Percentiles rank a stretch among this genome's conserved stretches.
These are phyloP conservation scores for Carex littledalei DNA, from an alignment of 176 grass and related monocot species.

Conservation along the genomic window DNA sequence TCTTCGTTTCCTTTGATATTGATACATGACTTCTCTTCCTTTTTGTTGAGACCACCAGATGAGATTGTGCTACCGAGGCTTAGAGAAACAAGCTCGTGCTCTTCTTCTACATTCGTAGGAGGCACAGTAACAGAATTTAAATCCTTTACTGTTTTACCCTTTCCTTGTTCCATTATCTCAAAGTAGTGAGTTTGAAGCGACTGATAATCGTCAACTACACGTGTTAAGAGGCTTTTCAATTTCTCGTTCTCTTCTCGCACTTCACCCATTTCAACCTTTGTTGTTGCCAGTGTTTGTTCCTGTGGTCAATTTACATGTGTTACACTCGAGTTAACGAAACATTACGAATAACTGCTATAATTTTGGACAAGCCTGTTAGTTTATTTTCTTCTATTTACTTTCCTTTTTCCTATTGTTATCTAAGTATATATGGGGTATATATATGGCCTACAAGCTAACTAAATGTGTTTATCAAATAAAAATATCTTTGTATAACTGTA, in stretches of 20 bases:
- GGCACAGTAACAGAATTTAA: neutral
- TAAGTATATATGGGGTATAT: neutral
- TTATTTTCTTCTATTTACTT: too few species aligned
- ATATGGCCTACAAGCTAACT: neutral
- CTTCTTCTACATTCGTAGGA: neutral
- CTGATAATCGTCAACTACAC: constrained; percentile 43
- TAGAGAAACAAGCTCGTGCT: constrained; percentile 39
- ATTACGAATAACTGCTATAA: neutral
- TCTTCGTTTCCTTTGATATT: constrained; percentile 24
- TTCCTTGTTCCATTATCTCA: constrained; percentile 35
- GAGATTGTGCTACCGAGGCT: constrained; percentile 37
- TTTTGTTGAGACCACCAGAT: constrained; percentile 27
- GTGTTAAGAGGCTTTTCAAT: constrained; percentile 51
- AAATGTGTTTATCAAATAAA: neutral
- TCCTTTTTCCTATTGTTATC: neutral
- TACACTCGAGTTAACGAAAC: neutral
- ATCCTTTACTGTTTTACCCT: constrained; percentile 16
- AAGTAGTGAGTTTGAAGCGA: constrained; percentile 58
- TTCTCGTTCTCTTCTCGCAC: constrained; percentile 77
- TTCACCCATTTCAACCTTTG: constrained; percentile 63
- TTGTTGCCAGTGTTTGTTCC: constrained; percentile 48
- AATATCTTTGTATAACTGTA: constrained; percentile 14
- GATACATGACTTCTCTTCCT: constrained; percentile 7
- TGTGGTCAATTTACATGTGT: constrained; percentile 5
- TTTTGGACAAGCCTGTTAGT: neutral